Evolutionary conservation across 2,329 filamentous ascomycete species (phyloP).

Genomic region (Pseudocercospora macadamiae): DNA sequence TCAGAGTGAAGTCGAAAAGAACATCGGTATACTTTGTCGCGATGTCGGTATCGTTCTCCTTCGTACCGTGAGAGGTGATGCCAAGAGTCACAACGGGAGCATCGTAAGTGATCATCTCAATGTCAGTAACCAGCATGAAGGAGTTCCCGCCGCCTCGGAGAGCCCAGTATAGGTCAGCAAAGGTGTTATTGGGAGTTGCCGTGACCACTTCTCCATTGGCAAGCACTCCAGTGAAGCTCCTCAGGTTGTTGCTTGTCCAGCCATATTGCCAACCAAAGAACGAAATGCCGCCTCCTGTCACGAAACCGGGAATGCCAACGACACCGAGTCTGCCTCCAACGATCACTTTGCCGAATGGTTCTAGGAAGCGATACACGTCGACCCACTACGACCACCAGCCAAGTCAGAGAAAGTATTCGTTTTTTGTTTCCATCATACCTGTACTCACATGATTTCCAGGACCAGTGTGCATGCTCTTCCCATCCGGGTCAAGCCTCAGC

Average conservation of each 20-base stretch:
- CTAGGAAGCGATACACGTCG: conserved; percentile 15
- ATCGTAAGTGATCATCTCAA: conserved; percentile 12
- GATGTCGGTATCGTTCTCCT: background rate
- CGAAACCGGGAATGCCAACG: conserved; percentile 29
- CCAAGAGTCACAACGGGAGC: conserved; percentile 4
- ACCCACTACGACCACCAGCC: too few relatives aligned
- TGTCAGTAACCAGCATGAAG: conserved; percentile 24
- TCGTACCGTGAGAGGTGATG: background rate
- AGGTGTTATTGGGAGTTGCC: conserved; percentile 8
- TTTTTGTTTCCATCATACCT: too few relatives aligned
- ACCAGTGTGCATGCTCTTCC: conserved; percentile 10
- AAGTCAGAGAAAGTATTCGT: too few relatives aligned
- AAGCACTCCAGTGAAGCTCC: conserved; percentile 14
- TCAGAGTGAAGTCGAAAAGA: background rate
- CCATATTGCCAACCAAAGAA: conserved; percentile 22
- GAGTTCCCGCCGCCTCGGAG: conserved; percentile 20
- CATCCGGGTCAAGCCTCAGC: conserved; percentile 6
- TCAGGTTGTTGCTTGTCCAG: conserved; percentile 10
- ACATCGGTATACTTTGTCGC: background rate
- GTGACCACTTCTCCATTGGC: conserved; percentile 17
- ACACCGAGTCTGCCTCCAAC: conserved; percentile 14
- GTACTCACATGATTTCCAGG: conserved; percentile 16
- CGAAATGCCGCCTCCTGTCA: conserved; percentile 28
- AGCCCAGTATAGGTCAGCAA: conserved; percentile 25
- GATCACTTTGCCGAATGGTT: conserved; percentile 11